Base-by-base conservation (phyloP, 495 filamentous ascomycete genomes). In the Aspergillus cristatus region DNA sequence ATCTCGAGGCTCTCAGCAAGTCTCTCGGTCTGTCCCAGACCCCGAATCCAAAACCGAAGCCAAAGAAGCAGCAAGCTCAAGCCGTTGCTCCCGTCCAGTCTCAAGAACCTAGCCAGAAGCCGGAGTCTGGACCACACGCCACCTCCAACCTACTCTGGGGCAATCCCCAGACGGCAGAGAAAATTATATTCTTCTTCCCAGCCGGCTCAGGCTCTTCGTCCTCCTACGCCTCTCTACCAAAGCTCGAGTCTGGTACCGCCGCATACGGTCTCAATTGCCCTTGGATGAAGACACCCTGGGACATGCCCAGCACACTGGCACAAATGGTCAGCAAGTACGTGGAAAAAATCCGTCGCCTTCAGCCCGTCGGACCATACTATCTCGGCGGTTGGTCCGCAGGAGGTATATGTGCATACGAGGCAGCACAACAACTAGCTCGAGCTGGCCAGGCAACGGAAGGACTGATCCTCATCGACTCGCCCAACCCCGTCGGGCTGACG, bases 281-380 rank as follows among this genome's bases (percentile, higher is more conserved):
- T 1, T 82, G 75, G 60, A 76, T 79, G 73, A 78, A 75, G 44
- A 68, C 62, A 0, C 77, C 78, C 0, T 65, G 71, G 32, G 64
- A 75, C 10, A 69, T 69, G 68, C 43, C 59, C 82, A 26, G 68
- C n/a, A n/a, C n/a, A n/a, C n/a, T n/a, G n/a, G n/a, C n/a, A n/a
- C n/a, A 78, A 20, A 62, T 67, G 51, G 57, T 76, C 20, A 74
- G 74, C 14, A 62, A 67, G 13, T 80, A 77, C 44, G 61, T 81
- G 10, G 70, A 73, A 17, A 69, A 82, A 47, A 81, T 84, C 41
- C 79, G 76, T 7, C 76, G 84, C 42, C 78, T 83, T 20, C 70
- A 87, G 62, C 76, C 88, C 0, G 71, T 78, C 29, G 86, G 86
- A 1, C 78, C 78, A 3, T 82, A 82, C 56, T 65, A 73, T 48